Percentiles rank a stretch among this genome's conserved stretches.
Evolutionary conservation across 352 stramenopile species (phyloP).

Genomic region (Globisporangium ultimum): DNA sequence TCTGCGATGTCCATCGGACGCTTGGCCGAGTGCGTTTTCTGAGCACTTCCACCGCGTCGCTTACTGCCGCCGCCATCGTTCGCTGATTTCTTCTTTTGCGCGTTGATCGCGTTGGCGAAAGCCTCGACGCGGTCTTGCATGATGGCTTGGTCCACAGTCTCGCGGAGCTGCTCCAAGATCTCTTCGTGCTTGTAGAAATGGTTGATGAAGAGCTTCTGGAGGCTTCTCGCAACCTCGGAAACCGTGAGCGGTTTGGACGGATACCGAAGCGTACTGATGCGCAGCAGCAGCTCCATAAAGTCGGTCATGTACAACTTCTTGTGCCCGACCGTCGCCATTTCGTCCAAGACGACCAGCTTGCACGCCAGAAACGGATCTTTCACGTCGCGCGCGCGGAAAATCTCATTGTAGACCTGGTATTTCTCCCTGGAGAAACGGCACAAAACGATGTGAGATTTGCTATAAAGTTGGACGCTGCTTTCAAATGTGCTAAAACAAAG

Average conservation of each 20-base stretch:
- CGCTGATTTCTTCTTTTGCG: conserved; percentile 9
- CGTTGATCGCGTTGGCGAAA: conserved; percentile 54
- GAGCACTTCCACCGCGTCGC: conserved; percentile 1
- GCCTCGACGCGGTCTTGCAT: conserved; percentile 58
- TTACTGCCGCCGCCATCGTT: background rate
- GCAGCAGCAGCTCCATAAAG: conserved; percentile 76
- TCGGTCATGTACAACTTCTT: conserved; percentile 76
- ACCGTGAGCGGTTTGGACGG: conserved; percentile 33
- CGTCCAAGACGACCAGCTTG: conserved; percentile 71
- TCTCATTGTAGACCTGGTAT: conserved; percentile 66
- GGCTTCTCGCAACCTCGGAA: conserved; percentile 41
- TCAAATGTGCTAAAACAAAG: background rate
- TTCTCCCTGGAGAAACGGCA: conserved; percentile 28
- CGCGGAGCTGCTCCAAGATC: conserved; percentile 52
- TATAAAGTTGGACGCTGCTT: too few relatives aligned
- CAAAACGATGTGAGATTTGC: background rate
- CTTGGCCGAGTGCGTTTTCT: background rate
- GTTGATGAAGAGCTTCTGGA: conserved; percentile 59
- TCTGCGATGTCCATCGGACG: background rate
- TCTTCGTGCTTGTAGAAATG: conserved; percentile 71
- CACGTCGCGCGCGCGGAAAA: conserved; percentile 58
- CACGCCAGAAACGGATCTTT: conserved; percentile 71
- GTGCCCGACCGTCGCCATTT: conserved; percentile 66
- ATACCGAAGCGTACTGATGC: conserved; percentile 57
- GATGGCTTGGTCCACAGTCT: conserved; percentile 51